Evolutionary conservation across 257 asterid genomes (phyloP).

Genomic region (Solanum pennellii): DNA sequence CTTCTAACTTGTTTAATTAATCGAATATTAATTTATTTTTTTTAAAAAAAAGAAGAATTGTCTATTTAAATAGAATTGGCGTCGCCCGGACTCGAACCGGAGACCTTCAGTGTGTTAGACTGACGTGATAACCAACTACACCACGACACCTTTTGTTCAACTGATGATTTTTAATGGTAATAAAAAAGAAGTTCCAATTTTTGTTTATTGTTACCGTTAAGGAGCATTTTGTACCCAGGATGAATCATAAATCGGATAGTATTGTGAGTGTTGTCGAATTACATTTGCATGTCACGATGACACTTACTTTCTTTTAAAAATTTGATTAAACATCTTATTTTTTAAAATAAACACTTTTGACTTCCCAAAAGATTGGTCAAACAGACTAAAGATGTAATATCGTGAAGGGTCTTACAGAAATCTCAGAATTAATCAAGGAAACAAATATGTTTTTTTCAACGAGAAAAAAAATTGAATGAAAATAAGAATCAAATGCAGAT

Average conservation of each 20-base stretch:
- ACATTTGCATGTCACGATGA: neutral
- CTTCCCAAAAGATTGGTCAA: neutral
- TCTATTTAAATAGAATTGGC: conserved; percentile 31
- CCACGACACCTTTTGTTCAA: conserved; percentile 32
- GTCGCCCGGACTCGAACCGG: conserved; percentile 74
- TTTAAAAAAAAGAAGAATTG: neutral
- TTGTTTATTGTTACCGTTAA: neutral
- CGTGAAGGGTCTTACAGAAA: neutral
- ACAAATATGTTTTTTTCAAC: neutral
- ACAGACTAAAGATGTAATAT: neutral
- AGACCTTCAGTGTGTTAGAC: conserved; percentile 90
- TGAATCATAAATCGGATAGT: neutral
- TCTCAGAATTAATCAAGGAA: neutral
- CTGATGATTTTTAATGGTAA: neutral
- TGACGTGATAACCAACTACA: conserved; percentile 93
- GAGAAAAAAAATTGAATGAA: no score
- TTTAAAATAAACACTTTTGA: no score
- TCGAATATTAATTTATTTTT: neutral
- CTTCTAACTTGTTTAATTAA: neutral
- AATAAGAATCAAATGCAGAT: no score
- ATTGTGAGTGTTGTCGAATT: neutral
- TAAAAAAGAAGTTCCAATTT: neutral
- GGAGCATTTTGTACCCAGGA: neutral
- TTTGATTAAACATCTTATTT: no score
- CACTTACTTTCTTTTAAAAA: neutral